These are phyloP conservation scores for Spergularia marina DNA, from an alignment of 148 eudicot species.

Conservation along the genomic window DNA sequence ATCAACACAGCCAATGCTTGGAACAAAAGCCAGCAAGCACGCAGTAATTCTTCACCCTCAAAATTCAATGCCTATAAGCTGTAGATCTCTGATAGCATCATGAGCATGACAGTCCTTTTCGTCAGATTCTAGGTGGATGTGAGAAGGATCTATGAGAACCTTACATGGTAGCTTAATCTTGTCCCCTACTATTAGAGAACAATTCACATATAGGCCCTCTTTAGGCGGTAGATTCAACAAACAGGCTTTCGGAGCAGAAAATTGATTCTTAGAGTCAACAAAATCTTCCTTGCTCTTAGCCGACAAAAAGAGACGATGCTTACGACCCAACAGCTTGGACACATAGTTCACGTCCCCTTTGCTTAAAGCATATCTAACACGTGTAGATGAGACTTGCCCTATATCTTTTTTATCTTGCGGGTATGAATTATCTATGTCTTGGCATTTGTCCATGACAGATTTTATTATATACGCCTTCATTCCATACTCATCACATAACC, in stretches of 20 bases:
- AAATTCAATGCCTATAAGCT: conserved; percentile 66
- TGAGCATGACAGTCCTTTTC: conserved; percentile 30
- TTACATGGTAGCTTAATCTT: conserved; percentile 50
- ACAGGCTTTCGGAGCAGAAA: conserved; percentile 56
- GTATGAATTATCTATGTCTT: conserved; percentile 28
- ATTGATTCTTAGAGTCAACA: conserved; percentile 27
- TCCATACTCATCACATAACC: conserved; percentile 62
- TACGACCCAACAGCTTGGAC: conserved; percentile 85
- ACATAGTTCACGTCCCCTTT: conserved; percentile 81
- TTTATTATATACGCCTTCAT: conserved; percentile 69
- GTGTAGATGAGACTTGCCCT: conserved; percentile 97
- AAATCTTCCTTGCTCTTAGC: conserved; percentile 36
- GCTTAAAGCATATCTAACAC: conserved; percentile 83
- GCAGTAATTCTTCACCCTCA: conserved; percentile 24
- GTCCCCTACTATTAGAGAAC: conserved; percentile 47
- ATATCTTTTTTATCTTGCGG: conserved; percentile 51
- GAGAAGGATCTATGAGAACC: conserved; percentile 54
- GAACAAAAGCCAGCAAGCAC: not conserved
- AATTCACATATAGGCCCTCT: conserved; percentile 66
- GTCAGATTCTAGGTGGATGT: conserved; percentile 58
- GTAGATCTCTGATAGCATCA: conserved; percentile 31
- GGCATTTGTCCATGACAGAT: conserved; percentile 82
- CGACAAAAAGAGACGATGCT: conserved; percentile 69
- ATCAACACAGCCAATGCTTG: not conserved
- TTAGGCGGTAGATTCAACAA: conserved; percentile 82